Percentiles rank a stretch among this genome's conserved stretches.
phyloP scores from a whole-genome alignment of 2,329 filamentous ascomycete genomes.

The Daldinia eschscholtzii region DNA sequence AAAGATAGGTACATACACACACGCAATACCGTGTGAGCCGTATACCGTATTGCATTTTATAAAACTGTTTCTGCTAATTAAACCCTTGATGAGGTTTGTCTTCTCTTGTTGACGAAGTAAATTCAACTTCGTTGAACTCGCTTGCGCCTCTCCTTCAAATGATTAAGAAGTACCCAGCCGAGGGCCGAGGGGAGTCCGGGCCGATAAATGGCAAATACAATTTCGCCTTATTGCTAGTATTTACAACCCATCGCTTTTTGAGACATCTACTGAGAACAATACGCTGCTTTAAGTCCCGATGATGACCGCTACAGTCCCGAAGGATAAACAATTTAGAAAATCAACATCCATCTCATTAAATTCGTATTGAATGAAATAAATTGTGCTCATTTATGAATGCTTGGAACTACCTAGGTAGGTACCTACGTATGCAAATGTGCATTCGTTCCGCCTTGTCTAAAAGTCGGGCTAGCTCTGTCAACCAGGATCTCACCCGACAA shows the following conservation, averaged over 20 bases:
- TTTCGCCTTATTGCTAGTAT: slow-evolving; percentile 23
- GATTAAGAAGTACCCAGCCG: slow-evolving; percentile 10
- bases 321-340: background rate
- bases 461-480: slow-evolving; percentile 5
- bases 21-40: background rate
- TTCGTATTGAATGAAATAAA: background rate
- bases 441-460: background rate
- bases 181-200: slow-evolving; percentile 21
- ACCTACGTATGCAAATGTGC: background rate
- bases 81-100: slow-evolving; percentile 8
- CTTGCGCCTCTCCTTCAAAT: background rate
- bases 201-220: slow-evolving; percentile 23
- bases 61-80: slow-evolving; percentile 10
- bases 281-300: slow-evolving; percentile 26
- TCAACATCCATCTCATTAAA: slow-evolving; percentile 5
- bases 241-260: slow-evolving; percentile 6
- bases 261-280: slow-evolving; percentile 26
- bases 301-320: slow-evolving; percentile 1
- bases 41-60: slow-evolving; percentile 6
- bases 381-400: slow-evolving; percentile 1
- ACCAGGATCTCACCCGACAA: slow-evolving; percentile 29
- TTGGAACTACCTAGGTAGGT: background rate
- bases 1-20: background rate
- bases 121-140: background rate
- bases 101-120: background rate